Evolutionary conservation across 176 grass and related monocot genomes (phyloP), one percentile per base, ranked within the genome.

Genomic region (Tillandsia leiboldiana): DNA sequence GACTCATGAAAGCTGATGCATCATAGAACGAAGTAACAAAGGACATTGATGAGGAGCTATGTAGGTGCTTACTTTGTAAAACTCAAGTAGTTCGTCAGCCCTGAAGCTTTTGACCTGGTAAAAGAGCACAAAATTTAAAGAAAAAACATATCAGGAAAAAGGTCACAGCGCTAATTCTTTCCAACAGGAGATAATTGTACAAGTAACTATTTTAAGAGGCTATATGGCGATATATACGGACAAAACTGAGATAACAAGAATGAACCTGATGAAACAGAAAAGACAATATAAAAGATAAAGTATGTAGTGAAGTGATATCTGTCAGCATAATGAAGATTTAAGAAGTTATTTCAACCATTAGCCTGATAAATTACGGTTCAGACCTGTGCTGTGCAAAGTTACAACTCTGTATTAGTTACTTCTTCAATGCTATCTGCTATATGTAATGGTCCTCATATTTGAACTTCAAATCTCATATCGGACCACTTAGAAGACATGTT

Each of bases 21-120:
- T 13, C 52, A 56, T 28, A 71, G 24, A 24, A 24, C 24, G 5
- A 58, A 12, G 10, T 26, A 23, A 69, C 28, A 29, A 17, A 58
- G 3, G 18, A 58, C 54, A 58, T 58, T 29, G 2, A 51, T 11
- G 1, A 68, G 33, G 8, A 57, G 53, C 10, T 56, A n/a, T 20
- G 54, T 58, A 59, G 15, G 10, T 77, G 63, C 84, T 84, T 91
- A 96, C 86, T 82, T 75, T 89, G 69, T 96, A 91, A 63, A 80
- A 91, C 75, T 89, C 92, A 70, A 96, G 78, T 77, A 91, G 81
- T 70, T 80, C 74, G 85, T 87, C 83, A 70, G 92, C 88, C 73
- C 70, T 85, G 73, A 96, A 96, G n/a, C 58, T 87, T 84, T 87
- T 76, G 61, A 68, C 78, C 92, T 91, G 58, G 84, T 80, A 50